phyloP scores from a whole-genome alignment of 345 rosid genomes.

The Arabidopsis thaliana region TAIR10.1 NC_003076.8:271501-272000 shows the following conservation, averaged over 20 bases:
- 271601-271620: not conserved
- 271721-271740: not conserved
- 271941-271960: no score
- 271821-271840: no score
- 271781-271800: no score
- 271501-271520: not conserved
- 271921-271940: no score
- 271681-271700: not conserved
- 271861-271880: no score
- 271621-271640: not conserved
- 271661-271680: not conserved
- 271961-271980: no score
- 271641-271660: not conserved
- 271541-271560: not conserved
- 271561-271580: slow-evolving; percentile 3
- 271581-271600: not conserved
- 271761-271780: not conserved
- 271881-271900: no score
- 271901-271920: no score
- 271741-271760: not conserved
- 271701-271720: not conserved
- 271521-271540: not conserved
- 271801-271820: no score
- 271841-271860: no score
- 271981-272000: no score